A percentile compares a stretch with the other conserved stretches of the same genome.
Conservation (phyloP, 306 rosid genomes). For the Begonia masoniana region DNA sequence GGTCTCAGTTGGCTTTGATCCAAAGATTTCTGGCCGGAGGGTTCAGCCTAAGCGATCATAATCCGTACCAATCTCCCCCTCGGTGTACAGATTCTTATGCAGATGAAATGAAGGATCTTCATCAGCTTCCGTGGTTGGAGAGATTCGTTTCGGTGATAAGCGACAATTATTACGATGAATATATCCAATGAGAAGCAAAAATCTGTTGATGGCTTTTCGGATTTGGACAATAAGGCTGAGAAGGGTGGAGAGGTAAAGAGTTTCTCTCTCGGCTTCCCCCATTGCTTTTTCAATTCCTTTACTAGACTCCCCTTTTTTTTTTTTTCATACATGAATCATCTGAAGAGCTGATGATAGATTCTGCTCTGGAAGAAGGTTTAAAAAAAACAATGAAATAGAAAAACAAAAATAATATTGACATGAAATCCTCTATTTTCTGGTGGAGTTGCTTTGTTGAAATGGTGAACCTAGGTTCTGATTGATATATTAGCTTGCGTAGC, state of each 20-base stretch:
- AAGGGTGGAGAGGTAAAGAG: constrained; percentile 24
- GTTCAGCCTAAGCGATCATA: constrained; percentile 70
- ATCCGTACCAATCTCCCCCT: constrained; percentile 82
- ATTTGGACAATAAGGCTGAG: constrained; percentile 18
- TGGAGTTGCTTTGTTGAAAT: too few relatives aligned
- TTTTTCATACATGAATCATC: too few relatives aligned
- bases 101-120: constrained; percentile 85
- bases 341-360: too few relatives aligned
- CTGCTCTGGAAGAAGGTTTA: too few relatives aligned
- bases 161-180: constrained; percentile 80
- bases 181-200: constrained; percentile 35
- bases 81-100: constrained; percentile 63
- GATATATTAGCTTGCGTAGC: too few relatives aligned
- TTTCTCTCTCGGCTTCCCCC: constrained; percentile 29
- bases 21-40: constrained; percentile 87
- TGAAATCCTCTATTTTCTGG: too few relatives aligned
- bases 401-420: too few relatives aligned
- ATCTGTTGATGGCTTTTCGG: background rate
- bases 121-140: constrained; percentile 98
- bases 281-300: background rate
- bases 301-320: too few relatives aligned
- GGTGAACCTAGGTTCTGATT: too few relatives aligned
- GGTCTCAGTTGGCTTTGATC: constrained; percentile 70
- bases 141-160: constrained; percentile 89
- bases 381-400: too few relatives aligned